These are phyloP conservation scores for Nasturtium officinale DNA, from an alignment of 345 rosid species.

Conservation along the genomic window DNA sequence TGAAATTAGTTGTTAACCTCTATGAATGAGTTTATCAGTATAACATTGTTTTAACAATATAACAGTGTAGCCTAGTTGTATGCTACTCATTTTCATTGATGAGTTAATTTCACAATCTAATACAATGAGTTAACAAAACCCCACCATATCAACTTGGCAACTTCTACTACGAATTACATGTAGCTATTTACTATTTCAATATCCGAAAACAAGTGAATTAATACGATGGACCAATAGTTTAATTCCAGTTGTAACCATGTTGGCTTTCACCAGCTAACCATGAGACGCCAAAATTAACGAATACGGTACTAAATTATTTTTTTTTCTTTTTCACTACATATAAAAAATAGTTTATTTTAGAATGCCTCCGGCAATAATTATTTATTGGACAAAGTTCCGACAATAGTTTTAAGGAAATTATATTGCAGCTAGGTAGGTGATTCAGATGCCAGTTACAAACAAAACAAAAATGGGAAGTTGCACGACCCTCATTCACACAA, in stretches of 20 bases:
- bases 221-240: neutral
- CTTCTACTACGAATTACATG: neutral
- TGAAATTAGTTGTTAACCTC: no score
- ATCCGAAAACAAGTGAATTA: slow-evolving; percentile 1
- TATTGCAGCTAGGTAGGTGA: neutral
- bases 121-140: neutral
- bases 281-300: slow-evolving; percentile 7
- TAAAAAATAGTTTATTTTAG: neutral
- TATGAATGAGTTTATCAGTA: neutral
- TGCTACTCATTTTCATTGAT: neutral
- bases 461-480: neutral
- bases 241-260: slow-evolving; percentile 34
- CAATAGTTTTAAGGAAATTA: neutral
- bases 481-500: neutral
- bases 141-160: neutral
- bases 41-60: no score
- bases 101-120: neutral
- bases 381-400: neutral
- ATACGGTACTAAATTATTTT: neutral
- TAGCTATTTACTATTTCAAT: neutral
- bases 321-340: no score
- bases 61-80: neutral
- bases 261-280: slow-evolving; percentile 26
- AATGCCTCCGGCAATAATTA: neutral
- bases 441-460: neutral